phyloP scores from a whole-genome alignment of 148 eudicot genomes.

The Pharnaceum exiguum region DNA sequence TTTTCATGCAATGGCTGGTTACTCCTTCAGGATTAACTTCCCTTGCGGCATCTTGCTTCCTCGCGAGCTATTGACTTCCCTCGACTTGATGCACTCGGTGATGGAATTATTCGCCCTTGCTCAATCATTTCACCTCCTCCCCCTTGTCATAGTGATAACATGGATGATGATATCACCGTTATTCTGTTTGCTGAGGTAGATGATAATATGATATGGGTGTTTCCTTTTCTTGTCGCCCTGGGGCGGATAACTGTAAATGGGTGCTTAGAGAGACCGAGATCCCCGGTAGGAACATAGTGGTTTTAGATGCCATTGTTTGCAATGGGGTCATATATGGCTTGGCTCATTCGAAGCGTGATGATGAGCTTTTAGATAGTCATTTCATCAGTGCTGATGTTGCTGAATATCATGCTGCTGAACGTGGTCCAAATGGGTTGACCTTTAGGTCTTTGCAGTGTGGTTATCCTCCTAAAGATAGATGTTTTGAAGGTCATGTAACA shows the following conservation, averaged over 20 bases:
- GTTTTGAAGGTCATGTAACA: background rate
- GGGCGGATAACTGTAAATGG: background rate
- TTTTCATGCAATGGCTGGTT: background rate
- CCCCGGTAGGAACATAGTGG: background rate
- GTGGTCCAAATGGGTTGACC: too few relatives aligned
- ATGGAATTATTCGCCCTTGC: background rate
- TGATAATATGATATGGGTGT: too few relatives aligned
- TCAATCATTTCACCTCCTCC: background rate
- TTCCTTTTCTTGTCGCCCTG: background rate
- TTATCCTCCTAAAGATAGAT: background rate
- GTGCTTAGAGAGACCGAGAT: background rate
- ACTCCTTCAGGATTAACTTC: background rate
- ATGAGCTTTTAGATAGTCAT: too few relatives aligned
- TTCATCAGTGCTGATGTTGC: too few relatives aligned
- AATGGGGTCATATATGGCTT: background rate
- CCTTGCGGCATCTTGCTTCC: background rate
- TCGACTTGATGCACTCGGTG: background rate
- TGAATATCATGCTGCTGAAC: too few relatives aligned
- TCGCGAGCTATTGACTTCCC: background rate
- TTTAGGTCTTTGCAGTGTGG: background rate
- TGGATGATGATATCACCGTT: background rate
- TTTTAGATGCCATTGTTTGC: background rate
- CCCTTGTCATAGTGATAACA: background rate
- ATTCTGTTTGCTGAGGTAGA: background rate
- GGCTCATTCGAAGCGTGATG: too few relatives aligned